A percentile compares a stretch with the other conserved stretches of the same genome.
Conservation (phyloP, 495 filamentous ascomycete genomes). For the Hypoxylon crocopeplum region DNA sequence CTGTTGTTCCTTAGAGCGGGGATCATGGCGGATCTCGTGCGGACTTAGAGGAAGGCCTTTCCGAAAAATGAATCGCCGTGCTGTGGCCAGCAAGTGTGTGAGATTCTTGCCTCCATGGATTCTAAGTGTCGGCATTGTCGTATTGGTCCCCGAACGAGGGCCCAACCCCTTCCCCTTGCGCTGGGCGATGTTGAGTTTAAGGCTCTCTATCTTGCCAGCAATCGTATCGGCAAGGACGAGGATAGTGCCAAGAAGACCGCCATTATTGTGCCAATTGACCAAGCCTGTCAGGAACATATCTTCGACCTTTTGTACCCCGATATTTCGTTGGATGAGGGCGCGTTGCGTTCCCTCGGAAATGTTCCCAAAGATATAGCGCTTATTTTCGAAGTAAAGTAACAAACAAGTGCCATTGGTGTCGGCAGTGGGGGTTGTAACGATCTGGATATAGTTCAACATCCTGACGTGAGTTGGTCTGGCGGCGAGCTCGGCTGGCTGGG, state of each 20-base stretch:
- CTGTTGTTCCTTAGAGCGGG: slow-evolving; percentile 10
- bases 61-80: slow-evolving; percentile 88
- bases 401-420: slow-evolving; percentile 86
- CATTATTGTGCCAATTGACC: slow-evolving; percentile 74
- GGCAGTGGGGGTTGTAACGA: slow-evolving; percentile 83
- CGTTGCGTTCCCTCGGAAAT: slow-evolving; percentile 85
- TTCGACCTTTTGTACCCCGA: slow-evolving; percentile 63
- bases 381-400: slow-evolving; percentile 75
- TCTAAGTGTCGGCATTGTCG: slow-evolving; percentile 54
- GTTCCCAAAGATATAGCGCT: slow-evolving; percentile 88
- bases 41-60: slow-evolving; percentile 74
- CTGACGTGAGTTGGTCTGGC: slow-evolving; percentile 5
- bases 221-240: slow-evolving; percentile 77
- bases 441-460: slow-evolving; percentile 75
- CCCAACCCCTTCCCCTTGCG: slow-evolving; percentile 41
- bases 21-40: slow-evolving; percentile 66
- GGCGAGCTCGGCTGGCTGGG: background rate
- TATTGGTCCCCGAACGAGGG: slow-evolving; percentile 6
- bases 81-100: slow-evolving; percentile 77
- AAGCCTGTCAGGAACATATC: slow-evolving; percentile 83
- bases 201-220: slow-evolving; percentile 37
- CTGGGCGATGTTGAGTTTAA: slow-evolving; percentile 35
- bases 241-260: slow-evolving; percentile 84
- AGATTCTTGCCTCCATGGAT: slow-evolving; percentile 82
- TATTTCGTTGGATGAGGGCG: slow-evolving; percentile 68